Percentiles rank a stretch among this genome's conserved stretches.
These are phyloP conservation scores for Tremella fuciformis DNA, from an alignment of 768 basidiomycete species.

Conservation along the genomic window DNA sequence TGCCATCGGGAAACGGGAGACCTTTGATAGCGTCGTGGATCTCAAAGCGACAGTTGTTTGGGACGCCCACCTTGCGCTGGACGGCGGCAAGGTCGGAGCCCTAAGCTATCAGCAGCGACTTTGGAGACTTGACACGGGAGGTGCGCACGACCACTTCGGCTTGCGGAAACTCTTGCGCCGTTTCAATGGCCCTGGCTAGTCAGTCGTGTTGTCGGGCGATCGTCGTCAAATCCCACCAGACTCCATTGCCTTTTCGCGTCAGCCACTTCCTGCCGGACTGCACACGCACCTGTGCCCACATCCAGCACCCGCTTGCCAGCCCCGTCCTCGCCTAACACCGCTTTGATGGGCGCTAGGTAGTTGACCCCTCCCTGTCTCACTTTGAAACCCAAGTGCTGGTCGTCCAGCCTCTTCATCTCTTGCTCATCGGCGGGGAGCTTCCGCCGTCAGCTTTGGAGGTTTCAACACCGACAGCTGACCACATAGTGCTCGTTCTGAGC, in stretches of 20 bases:
- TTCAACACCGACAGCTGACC: neutral
- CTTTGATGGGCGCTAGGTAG: constrained; percentile 22
- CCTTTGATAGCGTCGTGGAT: constrained; percentile 16
- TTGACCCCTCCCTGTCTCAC: constrained; percentile 15
- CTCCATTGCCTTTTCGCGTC: constrained; percentile 12
- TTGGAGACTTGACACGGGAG: no score
- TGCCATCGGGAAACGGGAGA: constrained; percentile 20
- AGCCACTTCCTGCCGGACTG: neutral
- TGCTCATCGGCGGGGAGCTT: no score
- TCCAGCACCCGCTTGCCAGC: constrained; percentile 14
- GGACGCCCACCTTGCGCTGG: constrained; percentile 12
- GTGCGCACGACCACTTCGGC: constrained; percentile 11
- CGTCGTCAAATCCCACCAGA: constrained; percentile 14
- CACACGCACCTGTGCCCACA: constrained; percentile 20
- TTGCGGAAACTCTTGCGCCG: constrained; percentile 24
- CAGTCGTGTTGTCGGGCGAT: no score
- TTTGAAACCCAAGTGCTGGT: constrained; percentile 21
- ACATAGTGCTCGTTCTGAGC: neutral
- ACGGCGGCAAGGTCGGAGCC: constrained; percentile 16
- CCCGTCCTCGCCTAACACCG: neutral
- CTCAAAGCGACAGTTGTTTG: constrained; percentile 19
- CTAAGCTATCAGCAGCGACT: no score
- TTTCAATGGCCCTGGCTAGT: constrained; percentile 19
- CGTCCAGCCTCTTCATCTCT: constrained; percentile 13
- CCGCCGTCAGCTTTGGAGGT: no score